These are phyloP conservation scores for Pyrenophora graminea DNA, from an alignment of 2,329 filamentous ascomycete genomes.

Conservation along the genomic window DNA sequence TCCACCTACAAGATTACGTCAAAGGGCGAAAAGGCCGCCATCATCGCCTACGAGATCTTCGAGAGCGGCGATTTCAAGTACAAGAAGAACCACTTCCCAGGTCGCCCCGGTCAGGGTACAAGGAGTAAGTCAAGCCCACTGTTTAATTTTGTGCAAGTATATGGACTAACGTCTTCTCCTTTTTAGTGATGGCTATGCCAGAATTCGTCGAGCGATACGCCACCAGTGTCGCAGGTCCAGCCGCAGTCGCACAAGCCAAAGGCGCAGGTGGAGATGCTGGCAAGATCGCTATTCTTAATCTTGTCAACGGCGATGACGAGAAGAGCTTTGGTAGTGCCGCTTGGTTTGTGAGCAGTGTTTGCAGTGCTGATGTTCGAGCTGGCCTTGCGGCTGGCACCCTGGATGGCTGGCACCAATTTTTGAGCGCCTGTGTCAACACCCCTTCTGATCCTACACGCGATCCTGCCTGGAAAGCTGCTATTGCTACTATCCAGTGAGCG, in stretches of 20 bases:
- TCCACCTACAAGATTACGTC: constrained; percentile 59
- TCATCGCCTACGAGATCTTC: constrained; percentile 71
- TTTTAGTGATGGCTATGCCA: constrained; percentile 62
- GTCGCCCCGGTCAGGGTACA: constrained; percentile 71
- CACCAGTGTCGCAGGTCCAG: constrained; percentile 47
- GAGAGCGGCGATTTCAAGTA: constrained; percentile 73
- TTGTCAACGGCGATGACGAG: constrained; percentile 54
- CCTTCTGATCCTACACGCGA: constrained; percentile 52
- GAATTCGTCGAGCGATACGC: constrained; percentile 62
- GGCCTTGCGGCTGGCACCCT: constrained; percentile 54
- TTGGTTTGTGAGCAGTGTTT: constrained; percentile 65
- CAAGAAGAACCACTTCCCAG: constrained; percentile 66
- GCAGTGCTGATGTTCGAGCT: constrained; percentile 49
- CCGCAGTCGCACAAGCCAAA: constrained; percentile 38
- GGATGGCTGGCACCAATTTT: constrained; percentile 58
- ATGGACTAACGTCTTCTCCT: not conserved
- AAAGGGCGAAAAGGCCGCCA: constrained; percentile 67
- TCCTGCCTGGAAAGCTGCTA: constrained; percentile 56
- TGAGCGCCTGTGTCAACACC: constrained; percentile 60
- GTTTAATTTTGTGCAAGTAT: too few relatives aligned
- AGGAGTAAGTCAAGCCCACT: not conserved
- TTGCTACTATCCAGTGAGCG: constrained; percentile 17
- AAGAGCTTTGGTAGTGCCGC: constrained; percentile 62
- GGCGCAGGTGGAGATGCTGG: constrained; percentile 41
- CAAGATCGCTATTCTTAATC: constrained; percentile 51